Evolutionary conservation across 352 stramenopile species (phyloP).

Genomic region (Pythium aquatile): DNA sequence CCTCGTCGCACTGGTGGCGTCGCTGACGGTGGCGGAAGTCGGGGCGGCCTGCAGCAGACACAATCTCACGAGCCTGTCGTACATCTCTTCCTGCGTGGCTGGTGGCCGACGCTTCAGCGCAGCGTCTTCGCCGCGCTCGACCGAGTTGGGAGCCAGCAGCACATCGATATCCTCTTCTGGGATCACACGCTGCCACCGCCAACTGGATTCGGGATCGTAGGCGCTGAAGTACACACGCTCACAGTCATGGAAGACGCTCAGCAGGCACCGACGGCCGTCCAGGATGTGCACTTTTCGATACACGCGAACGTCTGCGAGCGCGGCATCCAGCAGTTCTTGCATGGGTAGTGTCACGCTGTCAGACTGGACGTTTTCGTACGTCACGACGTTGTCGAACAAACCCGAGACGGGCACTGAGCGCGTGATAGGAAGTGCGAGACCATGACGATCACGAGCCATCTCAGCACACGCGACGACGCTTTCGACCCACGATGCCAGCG

Average conservation of each 20-base stretch:
- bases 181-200: conserved; percentile 52
- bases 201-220: conserved; percentile 57
- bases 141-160: conserved; percentile 61
- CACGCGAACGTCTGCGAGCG: conserved; percentile 63
- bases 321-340: conserved; percentile 56
- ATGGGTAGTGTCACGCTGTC: conserved; percentile 29
- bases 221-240: conserved; percentile 60
- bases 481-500: conserved; percentile 56
- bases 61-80: conserved; percentile 52
- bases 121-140: conserved; percentile 37
- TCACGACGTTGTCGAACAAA: conserved; percentile 67
- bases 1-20: background rate
- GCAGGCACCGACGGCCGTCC: conserved; percentile 42
- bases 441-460: conserved; percentile 41
- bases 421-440: conserved; percentile 46
- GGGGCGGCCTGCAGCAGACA: conserved; percentile 43
- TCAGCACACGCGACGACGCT: conserved; percentile 39
- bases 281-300: conserved; percentile 54
- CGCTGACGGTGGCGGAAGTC: background rate
- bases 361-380: conserved; percentile 34
- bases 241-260: conserved; percentile 77
- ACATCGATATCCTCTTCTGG: conserved; percentile 54
- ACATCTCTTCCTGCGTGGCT: conserved; percentile 51
- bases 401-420: conserved; percentile 49
- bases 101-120: conserved; percentile 36